A percentile compares a stretch with the other conserved stretches of the same genome.
These are phyloP conservation scores for Aureobasidium namibiae DNA, from an alignment of 2,329 filamentous ascomycete genomes.

Conservation along the genomic window DNA sequence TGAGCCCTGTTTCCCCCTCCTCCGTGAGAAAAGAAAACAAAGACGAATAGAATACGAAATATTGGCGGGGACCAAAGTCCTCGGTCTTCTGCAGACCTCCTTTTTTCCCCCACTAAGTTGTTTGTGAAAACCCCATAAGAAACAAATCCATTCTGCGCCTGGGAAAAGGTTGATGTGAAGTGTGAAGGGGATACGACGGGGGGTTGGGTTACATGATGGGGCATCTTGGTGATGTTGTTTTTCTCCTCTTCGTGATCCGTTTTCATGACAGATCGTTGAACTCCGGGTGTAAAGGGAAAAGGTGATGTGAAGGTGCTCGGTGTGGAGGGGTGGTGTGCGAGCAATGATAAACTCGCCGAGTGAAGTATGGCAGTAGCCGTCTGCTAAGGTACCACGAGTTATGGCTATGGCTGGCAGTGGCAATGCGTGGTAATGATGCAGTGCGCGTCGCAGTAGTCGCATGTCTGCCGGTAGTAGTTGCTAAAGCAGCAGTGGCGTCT, in stretches of 20 bases:
- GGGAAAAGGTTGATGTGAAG: background rate
- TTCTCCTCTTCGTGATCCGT: slow-evolving; percentile 8
- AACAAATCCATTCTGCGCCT: slow-evolving; percentile 3
- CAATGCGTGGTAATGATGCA: background rate
- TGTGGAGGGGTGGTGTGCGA: background rate
- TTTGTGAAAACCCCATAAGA: background rate
- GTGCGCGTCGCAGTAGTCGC: background rate
- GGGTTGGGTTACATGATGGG: slow-evolving; percentile 3
- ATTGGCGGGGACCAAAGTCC: slow-evolving; percentile 3
- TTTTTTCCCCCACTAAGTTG: background rate
- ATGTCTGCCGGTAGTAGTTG: background rate
- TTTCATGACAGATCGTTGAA: slow-evolving; percentile 3
- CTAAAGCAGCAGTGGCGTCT: background rate
- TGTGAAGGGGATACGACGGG: background rate
- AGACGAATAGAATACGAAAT: slow-evolving; percentile 11
- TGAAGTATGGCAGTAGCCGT: background rate
- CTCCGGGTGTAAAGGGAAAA: background rate
- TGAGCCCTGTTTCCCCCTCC: background rate
- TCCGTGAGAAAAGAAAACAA: background rate
- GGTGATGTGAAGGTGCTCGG: background rate
- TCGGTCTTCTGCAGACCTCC: slow-evolving; percentile 6
- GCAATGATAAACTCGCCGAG: background rate
- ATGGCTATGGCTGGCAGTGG: background rate
- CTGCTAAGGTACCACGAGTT: background rate
- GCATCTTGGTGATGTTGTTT: slow-evolving; percentile 1